Base-by-base conservation (phyloP, 2,329 filamentous ascomycete species). In the Escovopsis weberi region DNA sequence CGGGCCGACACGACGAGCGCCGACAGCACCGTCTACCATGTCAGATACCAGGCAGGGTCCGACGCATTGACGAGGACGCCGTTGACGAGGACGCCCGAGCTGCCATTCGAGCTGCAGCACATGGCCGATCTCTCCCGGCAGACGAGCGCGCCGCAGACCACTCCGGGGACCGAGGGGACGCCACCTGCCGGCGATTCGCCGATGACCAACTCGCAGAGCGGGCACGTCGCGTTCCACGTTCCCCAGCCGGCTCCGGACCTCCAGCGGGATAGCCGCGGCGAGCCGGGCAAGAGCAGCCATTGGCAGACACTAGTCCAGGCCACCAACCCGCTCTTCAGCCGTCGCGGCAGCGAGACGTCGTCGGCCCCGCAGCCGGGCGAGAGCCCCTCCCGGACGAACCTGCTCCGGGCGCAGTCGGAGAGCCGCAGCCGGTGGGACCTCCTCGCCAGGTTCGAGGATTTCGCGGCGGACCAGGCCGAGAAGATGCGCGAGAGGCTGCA, bases 1-100 rank as follows among this genome's bases (percentile, higher is more conserved):
- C 66, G 75, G 47, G 74, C 75, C 15, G 75, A 80, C 46, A 79
- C 76, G 2, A 68, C 73, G 15, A 80, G 75, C 51, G 75, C 74
- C 1, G 75, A 74, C 37, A 80, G 75, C 55, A 80, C 76, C 1
- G 70, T 75, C 3, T 81, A 81, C 48, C 73, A 74, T 6, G 67
- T 80, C 33, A 66, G 75, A 41, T 80, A 80, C 48, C 74, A 78
- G 43, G 28, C 28, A 30, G 63, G 72, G 6, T 71, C 72, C 2
- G 76, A 76, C 44, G 64, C 65, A 12, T 64, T 65, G 5, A 64
- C 65, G 4, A 63, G 64, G 41, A 66, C 67, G 8, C 66, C 68
- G 10, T 15, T 15, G 15, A 64, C 65, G 4, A 63, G 64, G 41
- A 66, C 67, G 8, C 66, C 68, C 3, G 66, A 70, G n/a, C 59